Evolutionary conservation across 2,329 filamentous ascomycete genomes (phyloP).

Genomic region (Thelonectria discophora): DNA sequence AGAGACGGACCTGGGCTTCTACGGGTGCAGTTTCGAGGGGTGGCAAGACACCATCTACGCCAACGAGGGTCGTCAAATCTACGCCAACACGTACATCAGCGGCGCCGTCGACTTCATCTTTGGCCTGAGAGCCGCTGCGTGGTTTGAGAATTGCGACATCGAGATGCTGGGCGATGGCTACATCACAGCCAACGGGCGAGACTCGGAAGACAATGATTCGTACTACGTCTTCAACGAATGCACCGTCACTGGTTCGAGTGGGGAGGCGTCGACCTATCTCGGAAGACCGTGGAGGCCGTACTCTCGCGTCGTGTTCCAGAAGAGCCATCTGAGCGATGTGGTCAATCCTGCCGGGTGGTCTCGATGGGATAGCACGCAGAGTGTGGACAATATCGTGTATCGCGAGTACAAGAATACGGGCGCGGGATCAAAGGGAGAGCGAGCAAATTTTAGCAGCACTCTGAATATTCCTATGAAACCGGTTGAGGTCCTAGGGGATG

Average conservation of each 20-base stretch:
- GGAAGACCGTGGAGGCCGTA: slow-evolving; percentile 4
- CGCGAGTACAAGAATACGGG: slow-evolving; percentile 4
- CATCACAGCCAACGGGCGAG: slow-evolving; percentile 2
- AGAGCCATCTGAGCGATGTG: neutral
- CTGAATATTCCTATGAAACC: neutral
- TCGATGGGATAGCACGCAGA: neutral
- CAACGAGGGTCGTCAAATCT: slow-evolving; percentile 6
- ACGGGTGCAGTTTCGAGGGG: neutral
- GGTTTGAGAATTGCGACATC: slow-evolving; percentile 8
- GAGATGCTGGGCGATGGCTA: neutral
- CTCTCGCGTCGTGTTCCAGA: slow-evolving; percentile 9
- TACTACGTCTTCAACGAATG: slow-evolving; percentile 10
- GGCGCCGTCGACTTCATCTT: slow-evolving; percentile 11
- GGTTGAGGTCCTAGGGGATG: neutral
- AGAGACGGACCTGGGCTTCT: neutral
- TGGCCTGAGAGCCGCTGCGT: neutral
- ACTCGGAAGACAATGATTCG: neutral
- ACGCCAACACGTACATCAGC: slow-evolving; percentile 3
- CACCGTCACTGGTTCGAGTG: neutral
- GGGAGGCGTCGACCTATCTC: slow-evolving; percentile 5
- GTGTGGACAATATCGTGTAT: neutral
- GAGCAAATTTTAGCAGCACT: slow-evolving; percentile 2
- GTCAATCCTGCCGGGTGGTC: slow-evolving; percentile 4
- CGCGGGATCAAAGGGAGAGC: neutral
- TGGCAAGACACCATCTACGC: slow-evolving; percentile 14